Evolutionary conservation across 31 red algal genomes (phyloP).

Genomic region (Endocladia muricata): DNA sequence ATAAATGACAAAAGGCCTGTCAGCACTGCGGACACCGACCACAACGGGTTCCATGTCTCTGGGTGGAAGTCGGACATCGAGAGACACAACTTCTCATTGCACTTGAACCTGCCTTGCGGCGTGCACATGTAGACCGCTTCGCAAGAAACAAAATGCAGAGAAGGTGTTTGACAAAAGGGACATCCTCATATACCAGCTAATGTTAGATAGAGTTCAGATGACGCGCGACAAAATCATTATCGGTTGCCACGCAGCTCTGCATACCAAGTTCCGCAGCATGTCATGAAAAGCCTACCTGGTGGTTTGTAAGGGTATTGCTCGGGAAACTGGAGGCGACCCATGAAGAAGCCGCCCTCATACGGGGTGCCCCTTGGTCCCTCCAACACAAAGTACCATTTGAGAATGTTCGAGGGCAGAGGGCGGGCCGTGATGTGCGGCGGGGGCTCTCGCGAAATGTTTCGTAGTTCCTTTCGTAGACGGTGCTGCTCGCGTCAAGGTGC

Average conservation of each 20-base stretch:
- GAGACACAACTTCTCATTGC: slow-evolving; percentile 81
- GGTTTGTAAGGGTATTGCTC: slow-evolving; percentile 95
- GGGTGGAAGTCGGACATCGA: slow-evolving; percentile 94
- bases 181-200: too few species aligned
- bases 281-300: slow-evolving; percentile 52
- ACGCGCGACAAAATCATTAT: too few species aligned
- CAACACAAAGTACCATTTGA: slow-evolving; percentile 91
- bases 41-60: slow-evolving; percentile 93
- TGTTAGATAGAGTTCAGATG: too few species aligned
- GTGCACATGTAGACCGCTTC: slow-evolving; percentile 92
- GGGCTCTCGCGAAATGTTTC: slow-evolving; percentile 80
- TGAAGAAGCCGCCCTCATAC: slow-evolving; percentile 86
- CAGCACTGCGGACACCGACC: slow-evolving; percentile 82
- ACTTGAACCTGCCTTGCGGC: slow-evolving; percentile 84
- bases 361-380: slow-evolving; percentile 75
- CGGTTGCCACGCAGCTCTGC: too few species aligned
- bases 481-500: slow-evolving; percentile 15
- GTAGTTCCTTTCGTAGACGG: slow-evolving; percentile 83
- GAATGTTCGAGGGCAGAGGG: slow-evolving; percentile 86
- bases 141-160: too few species aligned
- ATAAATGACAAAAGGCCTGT: slow-evolving; percentile 93
- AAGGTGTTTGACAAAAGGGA: too few species aligned
- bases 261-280: too few species aligned
- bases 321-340: slow-evolving; percentile 89
- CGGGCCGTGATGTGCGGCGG: slow-evolving; percentile 87